These are phyloP conservation scores for Fusarium xylarioides DNA, from an alignment of 2,329 filamentous ascomycete genomes.

Conservation along the genomic window DNA sequence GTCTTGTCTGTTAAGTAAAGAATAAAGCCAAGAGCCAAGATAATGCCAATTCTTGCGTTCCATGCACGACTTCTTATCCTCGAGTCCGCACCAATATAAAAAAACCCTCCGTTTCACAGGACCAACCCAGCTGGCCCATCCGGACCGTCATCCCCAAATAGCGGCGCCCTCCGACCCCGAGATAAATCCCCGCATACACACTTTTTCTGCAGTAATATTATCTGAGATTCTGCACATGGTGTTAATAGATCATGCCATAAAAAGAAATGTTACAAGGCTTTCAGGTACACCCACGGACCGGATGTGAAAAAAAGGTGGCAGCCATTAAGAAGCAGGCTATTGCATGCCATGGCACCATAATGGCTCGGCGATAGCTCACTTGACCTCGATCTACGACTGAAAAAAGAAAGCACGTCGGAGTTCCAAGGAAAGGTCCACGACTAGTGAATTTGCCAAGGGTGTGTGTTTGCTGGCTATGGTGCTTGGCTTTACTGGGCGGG, in stretches of 20 bases:
- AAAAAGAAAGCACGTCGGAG: background rate
- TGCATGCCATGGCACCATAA: slow-evolving; percentile 26
- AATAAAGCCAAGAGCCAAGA: slow-evolving; percentile 4
- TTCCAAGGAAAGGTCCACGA: background rate
- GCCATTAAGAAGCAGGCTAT: slow-evolving; percentile 18
- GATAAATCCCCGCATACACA: slow-evolving; percentile 29
- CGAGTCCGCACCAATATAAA: background rate
- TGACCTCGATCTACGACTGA: slow-evolving; percentile 5
- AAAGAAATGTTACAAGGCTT: slow-evolving; percentile 2
- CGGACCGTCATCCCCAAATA: slow-evolving; percentile 10
- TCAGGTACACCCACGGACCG: slow-evolving; percentile 25
- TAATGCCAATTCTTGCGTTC: slow-evolving; percentile 1
- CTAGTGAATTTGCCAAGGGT: background rate
- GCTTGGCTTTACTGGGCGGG: background rate
- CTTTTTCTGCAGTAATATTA: slow-evolving; percentile 4
- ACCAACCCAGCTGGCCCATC: slow-evolving; percentile 8
- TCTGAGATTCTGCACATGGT: slow-evolving; percentile 24
- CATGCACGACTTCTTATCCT: slow-evolving; percentile 28
- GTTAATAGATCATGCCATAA: slow-evolving; percentile 35
- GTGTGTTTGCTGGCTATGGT: background rate
- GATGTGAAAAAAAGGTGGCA: slow-evolving; percentile 1
- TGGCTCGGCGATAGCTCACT: slow-evolving; percentile 30
- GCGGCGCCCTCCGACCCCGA: slow-evolving; percentile 28
- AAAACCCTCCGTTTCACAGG: background rate
- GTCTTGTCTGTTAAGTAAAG: slow-evolving; percentile 1